Base-by-base conservation (phyloP, 257 asterid genomes). In the Parsonsia alboflavescens region DNA sequence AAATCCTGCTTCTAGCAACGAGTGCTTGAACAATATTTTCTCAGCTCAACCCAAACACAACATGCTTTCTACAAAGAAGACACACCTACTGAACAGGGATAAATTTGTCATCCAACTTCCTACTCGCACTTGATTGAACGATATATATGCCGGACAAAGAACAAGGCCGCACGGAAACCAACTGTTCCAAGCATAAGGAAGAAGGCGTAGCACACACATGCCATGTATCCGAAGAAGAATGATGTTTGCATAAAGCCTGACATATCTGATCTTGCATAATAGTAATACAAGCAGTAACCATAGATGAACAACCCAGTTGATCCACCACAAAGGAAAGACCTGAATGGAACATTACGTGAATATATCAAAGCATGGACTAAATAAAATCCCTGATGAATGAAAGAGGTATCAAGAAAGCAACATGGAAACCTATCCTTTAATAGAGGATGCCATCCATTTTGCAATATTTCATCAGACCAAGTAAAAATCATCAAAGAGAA, bases 141-240 rank as follows among this genome's bases (percentile, higher is more conserved):
- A 50, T 91, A 91, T 36, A 91, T 91, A 77, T 91, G 97, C 66
- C 97, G 96, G 6, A 91, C 94, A 67, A 91, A 91, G 86, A 91
- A 88, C 84, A 91, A 76, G 45, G 97, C 85, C 70, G 97, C 97
- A 63, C 97, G 96, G 82, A 91, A 91, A 4, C 97, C 97, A 36
- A 91, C 96, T 54, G 89, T 84, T 54, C 97, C 97, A 24, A 89
- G 97, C 97, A 91, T 86, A 63, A 91, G 96, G 81, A 91, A 91
- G 87, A 91, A 91, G 64, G 81, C 97, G 71, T 89, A 91, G 89
- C 97, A 91, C 5, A 91, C 77, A 46, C 88, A 85, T 16, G 96
- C 96, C 97, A 91, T 91, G 83, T 91, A 91, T 59, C 97, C 97
- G 6, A 91, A 91, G 84, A 82, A 82, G 53, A 82, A 82, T 0